These are phyloP conservation scores for Chionographis japonica DNA, from an alignment of 106 monocot genomes.

Conservation along the genomic window DNA sequence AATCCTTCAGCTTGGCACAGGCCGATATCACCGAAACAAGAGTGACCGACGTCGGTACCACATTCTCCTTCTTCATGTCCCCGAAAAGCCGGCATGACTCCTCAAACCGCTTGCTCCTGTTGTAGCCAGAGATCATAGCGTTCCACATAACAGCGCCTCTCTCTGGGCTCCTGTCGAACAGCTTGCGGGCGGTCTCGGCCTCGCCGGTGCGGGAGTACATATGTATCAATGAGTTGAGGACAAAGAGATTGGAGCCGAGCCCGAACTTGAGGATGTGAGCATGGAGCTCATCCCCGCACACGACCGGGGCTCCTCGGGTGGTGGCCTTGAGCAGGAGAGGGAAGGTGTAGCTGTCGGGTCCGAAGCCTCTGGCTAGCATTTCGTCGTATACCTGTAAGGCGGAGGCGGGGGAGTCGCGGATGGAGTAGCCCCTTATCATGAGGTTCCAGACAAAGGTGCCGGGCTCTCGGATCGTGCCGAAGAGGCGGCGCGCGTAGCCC, in stretches of 20 bases:
- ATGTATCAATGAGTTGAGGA: conserved; percentile 34
- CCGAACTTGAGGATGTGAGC: conserved; percentile 52
- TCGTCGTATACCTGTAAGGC: conserved; percentile 31
- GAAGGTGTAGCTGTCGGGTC: conserved; percentile 44
- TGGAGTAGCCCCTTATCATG: conserved; percentile 40
- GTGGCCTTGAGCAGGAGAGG: conserved; percentile 49
- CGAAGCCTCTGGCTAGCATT: conserved; percentile 30
- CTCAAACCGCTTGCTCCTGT: conserved; percentile 20
- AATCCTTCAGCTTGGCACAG: conserved; percentile 40
- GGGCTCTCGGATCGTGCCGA: conserved; percentile 41
- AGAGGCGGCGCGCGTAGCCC: conserved; percentile 44
- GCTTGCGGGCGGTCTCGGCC: conserved; percentile 25
- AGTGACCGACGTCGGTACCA: conserved; percentile 26
- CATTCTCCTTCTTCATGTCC: conserved; percentile 30
- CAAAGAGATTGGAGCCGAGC: conserved; percentile 23
- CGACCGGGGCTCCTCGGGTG: conserved; percentile 7
- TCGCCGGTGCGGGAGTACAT: conserved; percentile 40
- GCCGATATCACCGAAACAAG: conserved; percentile 46
- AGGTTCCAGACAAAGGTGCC: conserved; percentile 29
- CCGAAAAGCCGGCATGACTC: conserved; percentile 33
- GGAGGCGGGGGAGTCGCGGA: conserved; percentile 17
- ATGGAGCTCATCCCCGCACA: conserved; percentile 34
- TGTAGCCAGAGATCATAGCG: conserved; percentile 49
- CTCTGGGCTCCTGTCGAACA: conserved; percentile 33
- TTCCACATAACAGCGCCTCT: conserved; percentile 46